Evolutionary conservation across 805 yeast species (phyloP).

Genomic region (Millerozyma miso): DNA sequence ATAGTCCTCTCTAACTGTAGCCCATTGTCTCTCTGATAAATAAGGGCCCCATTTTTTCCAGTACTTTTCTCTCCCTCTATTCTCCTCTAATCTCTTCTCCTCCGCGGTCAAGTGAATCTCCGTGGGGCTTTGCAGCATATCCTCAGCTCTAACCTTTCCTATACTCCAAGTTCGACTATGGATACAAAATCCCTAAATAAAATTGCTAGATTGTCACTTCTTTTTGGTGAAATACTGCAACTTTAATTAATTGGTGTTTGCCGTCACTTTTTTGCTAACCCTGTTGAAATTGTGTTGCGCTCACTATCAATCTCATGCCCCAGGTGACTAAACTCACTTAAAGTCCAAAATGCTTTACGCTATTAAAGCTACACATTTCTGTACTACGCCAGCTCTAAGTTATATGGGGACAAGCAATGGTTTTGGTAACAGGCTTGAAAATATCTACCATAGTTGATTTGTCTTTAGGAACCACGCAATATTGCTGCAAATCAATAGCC

Average conservation of each 20-base stretch:
- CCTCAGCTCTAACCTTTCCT: not conserved
- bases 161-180: not conserved
- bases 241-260: too few species aligned
- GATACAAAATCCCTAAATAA: too few species aligned
- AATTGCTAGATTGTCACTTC: not conserved
- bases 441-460: too few species aligned
- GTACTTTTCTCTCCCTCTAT: constrained; percentile 40
- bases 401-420: too few species aligned
- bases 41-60: constrained; percentile 94
- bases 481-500: too few species aligned
- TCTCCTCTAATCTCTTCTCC: constrained; percentile 32
- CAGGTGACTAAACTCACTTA: not conserved
- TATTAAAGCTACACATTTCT: too few species aligned
- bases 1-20: constrained; percentile 84
- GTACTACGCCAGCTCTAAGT: too few species aligned
- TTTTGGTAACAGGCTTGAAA: too few species aligned
- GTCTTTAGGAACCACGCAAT: too few species aligned
- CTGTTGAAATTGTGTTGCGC: not conserved
- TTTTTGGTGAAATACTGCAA: not conserved
- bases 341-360: too few species aligned
- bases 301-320: not conserved
- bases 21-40: constrained; percentile 84
- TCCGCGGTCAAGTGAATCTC: constrained; percentile 26
- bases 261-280: not conserved
- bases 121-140: constrained; percentile 8